A percentile compares a stretch with the other conserved stretches of the same genome.
Conservation (phyloP, 2,329 filamentous ascomycete genomes). For the Fusarium subglutinans region DNA sequence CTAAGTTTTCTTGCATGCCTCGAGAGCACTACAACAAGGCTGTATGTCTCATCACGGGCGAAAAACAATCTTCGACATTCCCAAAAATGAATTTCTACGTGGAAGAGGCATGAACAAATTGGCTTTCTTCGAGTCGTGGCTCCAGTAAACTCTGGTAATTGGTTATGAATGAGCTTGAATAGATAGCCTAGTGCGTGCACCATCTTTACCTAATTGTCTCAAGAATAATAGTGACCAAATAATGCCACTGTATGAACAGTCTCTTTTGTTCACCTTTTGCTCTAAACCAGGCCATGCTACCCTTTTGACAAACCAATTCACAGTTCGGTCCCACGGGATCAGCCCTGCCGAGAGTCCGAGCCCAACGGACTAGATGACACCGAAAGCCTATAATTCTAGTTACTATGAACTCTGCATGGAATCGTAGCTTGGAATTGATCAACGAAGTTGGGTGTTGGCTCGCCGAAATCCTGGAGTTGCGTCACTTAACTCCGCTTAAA, state of each 20-base stretch:
- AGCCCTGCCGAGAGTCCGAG: not conserved
- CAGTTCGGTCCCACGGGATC: not conserved
- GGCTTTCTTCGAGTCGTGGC: no score
- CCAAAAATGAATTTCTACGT: no score
- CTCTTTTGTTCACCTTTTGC: not conserved
- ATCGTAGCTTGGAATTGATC: no score
- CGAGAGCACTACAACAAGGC: not conserved
- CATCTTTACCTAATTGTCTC: no score
- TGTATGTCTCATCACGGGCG: not conserved
- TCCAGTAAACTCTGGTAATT: accelerated
- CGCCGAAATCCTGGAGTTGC: not conserved
- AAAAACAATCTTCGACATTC: not conserved
- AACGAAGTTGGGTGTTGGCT: not conserved
- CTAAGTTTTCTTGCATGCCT: no score
- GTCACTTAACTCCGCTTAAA: not conserved
- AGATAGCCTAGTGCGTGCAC: no score
- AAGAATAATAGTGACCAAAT: accelerated
- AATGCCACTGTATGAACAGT: not conserved
- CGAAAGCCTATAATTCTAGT: no score
- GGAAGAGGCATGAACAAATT: accelerated
- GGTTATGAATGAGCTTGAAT: no score
- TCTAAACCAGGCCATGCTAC: not conserved
- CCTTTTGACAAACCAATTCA: not conserved
- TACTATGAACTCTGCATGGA: not conserved
- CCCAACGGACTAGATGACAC: not conserved